Evolutionary conservation across 202 grass and related monocot genomes (phyloP).

Genomic region (Zoysia matrella): DNA sequence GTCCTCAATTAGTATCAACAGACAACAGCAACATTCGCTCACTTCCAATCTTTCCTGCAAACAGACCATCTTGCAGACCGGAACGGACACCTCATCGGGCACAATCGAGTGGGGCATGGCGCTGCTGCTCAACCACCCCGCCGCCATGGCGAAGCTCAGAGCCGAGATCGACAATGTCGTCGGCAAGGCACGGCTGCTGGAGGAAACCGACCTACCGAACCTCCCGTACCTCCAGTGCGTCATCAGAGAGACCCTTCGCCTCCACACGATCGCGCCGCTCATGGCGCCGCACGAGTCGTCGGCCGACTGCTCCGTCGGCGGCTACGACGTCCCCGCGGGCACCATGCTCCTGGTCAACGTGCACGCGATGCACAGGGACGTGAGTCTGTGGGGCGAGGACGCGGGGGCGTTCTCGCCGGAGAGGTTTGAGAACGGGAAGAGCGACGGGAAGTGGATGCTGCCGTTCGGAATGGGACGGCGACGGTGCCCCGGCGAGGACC

Average conservation of each 20-base stretch:
- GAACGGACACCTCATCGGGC: conserved; percentile 44
- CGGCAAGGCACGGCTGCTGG: conserved; percentile 28
- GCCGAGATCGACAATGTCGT: conserved; percentile 36
- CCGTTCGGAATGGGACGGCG: conserved; percentile 54
- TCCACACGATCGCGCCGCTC: conserved; percentile 43
- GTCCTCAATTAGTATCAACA: too few relatives aligned
- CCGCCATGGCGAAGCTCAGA: conserved; percentile 14
- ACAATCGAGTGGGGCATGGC: conserved; percentile 57
- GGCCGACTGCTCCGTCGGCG: conserved; percentile 28
- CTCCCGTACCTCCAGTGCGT: conserved; percentile 56
- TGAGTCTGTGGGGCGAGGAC: conserved; percentile 1
- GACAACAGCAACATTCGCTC: too few relatives aligned
- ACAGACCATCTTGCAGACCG: conserved; percentile 51
- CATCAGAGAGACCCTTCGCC: conserved; percentile 52
- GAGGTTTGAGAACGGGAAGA: conserved; percentile 24
- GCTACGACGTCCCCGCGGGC: conserved; percentile 34
- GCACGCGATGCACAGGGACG: conserved; percentile 43
- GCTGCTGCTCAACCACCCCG: conserved; percentile 41
- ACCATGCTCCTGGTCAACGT: conserved; percentile 52
- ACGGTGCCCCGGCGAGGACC: conserved; percentile 22
- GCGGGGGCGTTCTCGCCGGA: conserved; percentile 36
- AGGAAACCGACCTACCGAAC: conserved; percentile 46
- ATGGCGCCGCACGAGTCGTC: conserved; percentile 47
- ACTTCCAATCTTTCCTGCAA: conserved; percentile 13
- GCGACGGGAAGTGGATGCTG: conserved; percentile 36